phyloP scores from a whole-genome alignment of 805 yeast species.

The Saccharomycopsis sp. region DNA sequence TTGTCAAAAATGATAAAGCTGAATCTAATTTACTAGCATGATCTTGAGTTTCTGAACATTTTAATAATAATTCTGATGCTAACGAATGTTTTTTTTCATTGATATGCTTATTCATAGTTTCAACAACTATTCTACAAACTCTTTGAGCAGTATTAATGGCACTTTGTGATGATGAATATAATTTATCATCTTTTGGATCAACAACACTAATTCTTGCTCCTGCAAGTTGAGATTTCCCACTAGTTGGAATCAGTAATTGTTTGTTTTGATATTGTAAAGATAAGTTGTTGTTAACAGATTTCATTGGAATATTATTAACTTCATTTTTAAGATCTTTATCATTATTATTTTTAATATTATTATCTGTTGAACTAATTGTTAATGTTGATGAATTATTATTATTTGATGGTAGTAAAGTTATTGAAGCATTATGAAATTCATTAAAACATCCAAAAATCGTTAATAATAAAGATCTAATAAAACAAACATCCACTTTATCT shows the following conservation, averaged over 20 bases:
- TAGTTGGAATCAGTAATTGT: slow-evolving; percentile 5
- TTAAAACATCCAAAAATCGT: slow-evolving; percentile 35
- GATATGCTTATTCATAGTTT: slow-evolving; percentile 3
- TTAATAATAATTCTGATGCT: slow-evolving; percentile 10
- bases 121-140: slow-evolving; percentile 10
- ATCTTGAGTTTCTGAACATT: slow-evolving; percentile 9
- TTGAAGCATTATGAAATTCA: slow-evolving; percentile 33
- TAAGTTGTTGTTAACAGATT: background rate
- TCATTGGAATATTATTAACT: background rate
- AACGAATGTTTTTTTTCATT: background rate
- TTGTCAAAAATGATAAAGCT: slow-evolving; percentile 12
- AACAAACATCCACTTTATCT: slow-evolving; percentile 33
- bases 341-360: no score
- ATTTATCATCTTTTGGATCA: slow-evolving; percentile 16
- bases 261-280: background rate
- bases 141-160: slow-evolving; percentile 14
- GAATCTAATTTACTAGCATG: slow-evolving; percentile 7
- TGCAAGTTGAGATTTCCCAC: slow-evolving; percentile 6
- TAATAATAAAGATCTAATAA: slow-evolving; percentile 33
- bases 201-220: slow-evolving; percentile 16
- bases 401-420: background rate
- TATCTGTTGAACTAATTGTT: background rate
- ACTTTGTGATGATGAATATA: slow-evolving; percentile 13
- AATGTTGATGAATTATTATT: no score
- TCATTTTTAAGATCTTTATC: background rate